Evolutionary conservation across 2,329 filamentous ascomycete genomes (phyloP).

Genomic region (Talaromyces amestolkiae): DNA sequence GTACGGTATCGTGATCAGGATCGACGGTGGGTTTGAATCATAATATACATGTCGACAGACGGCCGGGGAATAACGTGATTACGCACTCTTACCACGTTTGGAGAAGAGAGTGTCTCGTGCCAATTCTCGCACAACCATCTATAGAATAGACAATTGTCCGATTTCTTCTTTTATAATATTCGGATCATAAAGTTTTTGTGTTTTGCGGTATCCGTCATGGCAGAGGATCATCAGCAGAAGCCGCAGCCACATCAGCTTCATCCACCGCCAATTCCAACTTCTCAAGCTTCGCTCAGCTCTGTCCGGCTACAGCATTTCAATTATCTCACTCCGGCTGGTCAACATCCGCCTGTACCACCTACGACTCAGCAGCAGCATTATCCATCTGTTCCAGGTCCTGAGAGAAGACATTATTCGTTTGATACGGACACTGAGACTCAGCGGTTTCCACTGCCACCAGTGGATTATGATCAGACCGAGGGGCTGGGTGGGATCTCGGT

Average conservation of each 20-base stretch:
- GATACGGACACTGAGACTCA: conserved; percentile 30
- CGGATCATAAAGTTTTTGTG: neutral
- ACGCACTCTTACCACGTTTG: neutral
- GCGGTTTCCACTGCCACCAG: conserved; percentile 26
- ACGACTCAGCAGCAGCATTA: conserved; percentile 4
- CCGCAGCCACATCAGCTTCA: conserved; percentile 7
- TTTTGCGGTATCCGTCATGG: conserved; percentile 7
- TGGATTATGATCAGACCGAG: conserved; percentile 43
- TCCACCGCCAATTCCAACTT: conserved; percentile 3
- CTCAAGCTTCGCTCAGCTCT: conserved; percentile 17
- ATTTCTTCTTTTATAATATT: neutral
- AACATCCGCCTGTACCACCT: neutral
- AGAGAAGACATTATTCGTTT: conserved; percentile 38
- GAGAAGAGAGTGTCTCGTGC: conserved; percentile 7
- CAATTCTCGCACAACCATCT: conserved; percentile 3
- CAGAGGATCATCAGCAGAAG: conserved; percentile 14
- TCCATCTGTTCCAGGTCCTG: neutral
- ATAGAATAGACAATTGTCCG: neutral
- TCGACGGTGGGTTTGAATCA: neutral
- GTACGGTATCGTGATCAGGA: conserved; percentile 1
- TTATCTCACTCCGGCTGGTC: conserved; percentile 9
- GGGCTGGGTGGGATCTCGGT: conserved; percentile 42
- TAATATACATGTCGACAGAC: conserved; percentile 14
- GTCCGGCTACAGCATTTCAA: conserved; percentile 20
- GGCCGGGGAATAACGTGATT: conserved; percentile 14